These are phyloP conservation scores for Colletotrichum nymphaeae DNA, from an alignment of 2,329 filamentous ascomycete species.

Conservation along the genomic window DNA sequence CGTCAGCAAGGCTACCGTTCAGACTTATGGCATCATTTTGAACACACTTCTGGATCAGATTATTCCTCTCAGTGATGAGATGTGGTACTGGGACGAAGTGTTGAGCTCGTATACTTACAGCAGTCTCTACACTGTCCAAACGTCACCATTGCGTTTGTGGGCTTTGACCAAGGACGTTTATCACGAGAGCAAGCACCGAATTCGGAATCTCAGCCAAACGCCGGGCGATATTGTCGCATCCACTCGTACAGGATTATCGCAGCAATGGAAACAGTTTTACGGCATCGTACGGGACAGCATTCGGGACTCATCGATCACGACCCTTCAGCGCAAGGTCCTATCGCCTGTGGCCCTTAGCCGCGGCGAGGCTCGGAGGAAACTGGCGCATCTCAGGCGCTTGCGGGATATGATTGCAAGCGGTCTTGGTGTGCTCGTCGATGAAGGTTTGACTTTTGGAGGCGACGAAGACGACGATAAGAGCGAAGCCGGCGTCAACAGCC, in stretches of 20 bases:
- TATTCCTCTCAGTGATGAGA: slow-evolving; percentile 84
- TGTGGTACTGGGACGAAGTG: slow-evolving; percentile 96
- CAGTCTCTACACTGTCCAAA: slow-evolving; percentile 87
- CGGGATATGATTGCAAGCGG: slow-evolving; percentile 86
- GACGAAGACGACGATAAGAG: slow-evolving; percentile 62
- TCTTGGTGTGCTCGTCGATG: slow-evolving; percentile 87
- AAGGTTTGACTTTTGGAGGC: slow-evolving; percentile 78
- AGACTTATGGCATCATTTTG: slow-evolving; percentile 85
- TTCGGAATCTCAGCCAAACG: slow-evolving; percentile 40
- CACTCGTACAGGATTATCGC: slow-evolving; percentile 53
- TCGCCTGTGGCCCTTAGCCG: slow-evolving; percentile 83
- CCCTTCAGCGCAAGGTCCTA: slow-evolving; percentile 78
- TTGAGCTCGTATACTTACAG: slow-evolving; percentile 82
- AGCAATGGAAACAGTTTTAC: slow-evolving; percentile 80
- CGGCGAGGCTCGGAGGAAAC: slow-evolving; percentile 80
- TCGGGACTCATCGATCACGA: slow-evolving; percentile 75
- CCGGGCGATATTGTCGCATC: slow-evolving; percentile 49
- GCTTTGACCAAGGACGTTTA: slow-evolving; percentile 78
- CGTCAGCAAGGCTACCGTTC: slow-evolving; percentile 90
- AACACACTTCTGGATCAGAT: slow-evolving; percentile 84
- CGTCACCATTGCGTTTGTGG: slow-evolving; percentile 81
- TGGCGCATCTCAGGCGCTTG: slow-evolving; percentile 76
- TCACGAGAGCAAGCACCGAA: slow-evolving; percentile 60
- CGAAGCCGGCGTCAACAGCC: slow-evolving; percentile 63
- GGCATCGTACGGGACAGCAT: slow-evolving; percentile 81